phyloP scores from a whole-genome alignment of 441 rosid genomes.

The Monsonia emarginata region DNA sequence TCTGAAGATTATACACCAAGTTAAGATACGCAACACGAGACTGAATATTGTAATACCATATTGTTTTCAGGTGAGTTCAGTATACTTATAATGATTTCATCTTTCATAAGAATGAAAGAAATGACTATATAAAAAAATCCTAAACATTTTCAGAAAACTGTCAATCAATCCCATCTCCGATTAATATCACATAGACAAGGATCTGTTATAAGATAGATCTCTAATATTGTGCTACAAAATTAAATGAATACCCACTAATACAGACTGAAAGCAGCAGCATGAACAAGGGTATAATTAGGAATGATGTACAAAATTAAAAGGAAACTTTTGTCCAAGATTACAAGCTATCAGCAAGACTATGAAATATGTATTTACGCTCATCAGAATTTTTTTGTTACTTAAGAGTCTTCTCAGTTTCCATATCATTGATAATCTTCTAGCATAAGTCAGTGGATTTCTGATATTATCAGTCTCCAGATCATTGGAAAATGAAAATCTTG shows the following conservation, averaged over 20 bases:
- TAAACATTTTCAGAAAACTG: neutral
- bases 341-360: no score
- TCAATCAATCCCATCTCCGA: neutral
- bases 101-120: neutral
- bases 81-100: neutral
- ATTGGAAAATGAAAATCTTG: neutral
- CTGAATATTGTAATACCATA: neutral
- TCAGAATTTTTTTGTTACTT: no score
- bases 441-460: no score
- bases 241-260: neutral
- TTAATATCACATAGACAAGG: neutral
- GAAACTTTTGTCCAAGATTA: no score
- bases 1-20: neutral
- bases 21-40: neutral
- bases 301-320: neutral
- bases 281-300: neutral
- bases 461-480: neutral
- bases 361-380: no score
- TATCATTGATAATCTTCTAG: no score
- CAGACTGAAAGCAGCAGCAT: neutral
- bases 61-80: neutral
- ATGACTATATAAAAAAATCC: neutral
- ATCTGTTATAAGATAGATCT: neutral
- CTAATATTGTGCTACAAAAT: neutral
- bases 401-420: no score